These are phyloP conservation scores for Pluteus cervinus DNA, from an alignment of 768 basidiomycete species.

Conservation along the genomic window DNA sequence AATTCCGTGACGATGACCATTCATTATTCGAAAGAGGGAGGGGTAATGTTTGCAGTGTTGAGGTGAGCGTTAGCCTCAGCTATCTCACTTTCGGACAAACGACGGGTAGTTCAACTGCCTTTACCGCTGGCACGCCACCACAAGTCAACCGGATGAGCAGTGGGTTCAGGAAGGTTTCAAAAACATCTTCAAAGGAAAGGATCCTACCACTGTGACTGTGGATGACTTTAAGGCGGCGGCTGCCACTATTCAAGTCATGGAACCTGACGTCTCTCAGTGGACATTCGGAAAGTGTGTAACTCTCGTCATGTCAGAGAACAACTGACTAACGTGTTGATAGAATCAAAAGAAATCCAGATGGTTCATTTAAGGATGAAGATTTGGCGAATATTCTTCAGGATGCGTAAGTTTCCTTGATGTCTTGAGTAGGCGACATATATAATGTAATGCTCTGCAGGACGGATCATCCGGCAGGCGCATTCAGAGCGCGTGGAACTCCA, in stretches of 20 bases:
- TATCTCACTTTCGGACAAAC: slow-evolving; percentile 2
- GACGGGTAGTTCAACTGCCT: slow-evolving; percentile 73
- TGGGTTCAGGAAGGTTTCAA: slow-evolving; percentile 53
- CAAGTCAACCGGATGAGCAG: slow-evolving; percentile 61
- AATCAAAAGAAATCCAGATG: slow-evolving; percentile 52
- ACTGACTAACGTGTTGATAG: slow-evolving; percentile 20
- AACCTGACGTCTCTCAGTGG: slow-evolving; percentile 55
- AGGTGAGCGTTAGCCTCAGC: slow-evolving; percentile 34
- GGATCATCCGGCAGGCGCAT: slow-evolving; percentile 64
- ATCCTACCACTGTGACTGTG: slow-evolving; percentile 36
- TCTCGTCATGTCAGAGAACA: too few relatives aligned
- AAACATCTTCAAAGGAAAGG: slow-evolving; percentile 47
- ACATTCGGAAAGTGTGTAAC: slow-evolving; percentile 53
- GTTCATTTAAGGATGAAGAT: slow-evolving; percentile 62
- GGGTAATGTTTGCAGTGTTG: slow-evolving; percentile 79
- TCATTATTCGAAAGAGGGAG: slow-evolving; percentile 70
- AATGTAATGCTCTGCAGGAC: slow-evolving; percentile 37
- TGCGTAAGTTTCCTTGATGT: slow-evolving; percentile 49
- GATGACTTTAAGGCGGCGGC: slow-evolving; percentile 48
- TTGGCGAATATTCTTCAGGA: slow-evolving; percentile 61
- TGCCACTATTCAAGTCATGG: slow-evolving; percentile 26
- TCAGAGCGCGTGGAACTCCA: slow-evolving; percentile 72
- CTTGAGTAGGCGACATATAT: not conserved
- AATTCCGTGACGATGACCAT: slow-evolving; percentile 61
- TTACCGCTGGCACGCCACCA: slow-evolving; percentile 83